Percentiles rank a stretch among this genome's conserved stretches.
phyloP scores from a whole-genome alignment of 768 basidiomycete species.

The Serpula lacrymans region DNA sequence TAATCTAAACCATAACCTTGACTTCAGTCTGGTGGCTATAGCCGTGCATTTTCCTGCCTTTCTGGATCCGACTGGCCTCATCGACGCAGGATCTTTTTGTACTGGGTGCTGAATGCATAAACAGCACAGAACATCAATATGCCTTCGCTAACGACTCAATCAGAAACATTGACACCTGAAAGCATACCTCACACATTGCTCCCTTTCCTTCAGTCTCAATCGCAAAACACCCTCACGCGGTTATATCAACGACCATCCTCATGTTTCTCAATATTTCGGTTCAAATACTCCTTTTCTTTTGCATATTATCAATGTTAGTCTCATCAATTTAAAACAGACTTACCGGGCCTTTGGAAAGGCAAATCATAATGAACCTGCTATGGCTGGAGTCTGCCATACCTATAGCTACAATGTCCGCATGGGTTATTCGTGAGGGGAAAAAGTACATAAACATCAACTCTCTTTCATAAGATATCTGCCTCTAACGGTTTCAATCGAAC shows the following conservation, averaged over 20 bases:
- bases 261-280: slow-evolving; percentile 90
- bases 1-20: no score
- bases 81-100: no score
- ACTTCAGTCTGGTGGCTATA: no score
- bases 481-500: not conserved
- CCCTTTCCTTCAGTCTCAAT: slow-evolving; percentile 78
- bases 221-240: slow-evolving; percentile 71
- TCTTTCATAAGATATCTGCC: not conserved
- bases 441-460: slow-evolving; percentile 41
- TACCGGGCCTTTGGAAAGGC: slow-evolving; percentile 66
- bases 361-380: slow-evolving; percentile 81
- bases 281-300: slow-evolving; percentile 17
- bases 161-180: slow-evolving; percentile 11
- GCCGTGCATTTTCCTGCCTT: no score
- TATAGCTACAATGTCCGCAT: slow-evolving; percentile 64
- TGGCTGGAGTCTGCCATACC: slow-evolving; percentile 82
- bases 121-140: no score
- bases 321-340: slow-evolving; percentile 4
- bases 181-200: slow-evolving; percentile 61
- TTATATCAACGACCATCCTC: slow-evolving; percentile 84
- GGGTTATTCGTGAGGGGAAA: slow-evolving; percentile 74
- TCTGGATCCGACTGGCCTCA: no score
- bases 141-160: slow-evolving; percentile 6
- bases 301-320: not conserved
- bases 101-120: no score